Percentiles rank a stretch among this genome's conserved stretches.
phyloP scores from a whole-genome alignment of 1,139 yeast species.

The Wickerhamomyces sp. region DNA sequence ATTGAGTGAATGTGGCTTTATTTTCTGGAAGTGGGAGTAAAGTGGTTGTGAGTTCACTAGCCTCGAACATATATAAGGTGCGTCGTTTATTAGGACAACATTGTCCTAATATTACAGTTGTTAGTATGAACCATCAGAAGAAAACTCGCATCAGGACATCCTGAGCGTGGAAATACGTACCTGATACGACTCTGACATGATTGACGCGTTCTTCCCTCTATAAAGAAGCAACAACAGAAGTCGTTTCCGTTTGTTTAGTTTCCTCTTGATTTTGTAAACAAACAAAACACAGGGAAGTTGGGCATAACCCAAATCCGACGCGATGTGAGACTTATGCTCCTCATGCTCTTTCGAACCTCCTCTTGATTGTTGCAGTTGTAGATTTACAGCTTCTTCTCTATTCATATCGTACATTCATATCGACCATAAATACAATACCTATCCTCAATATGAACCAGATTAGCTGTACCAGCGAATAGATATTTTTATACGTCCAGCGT shows the following conservation, averaged over 20 bases:
- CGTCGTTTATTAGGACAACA: conserved; percentile 9
- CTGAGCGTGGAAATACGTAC: too few species aligned
- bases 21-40: conserved; percentile 26
- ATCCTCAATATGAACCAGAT: too few species aligned
- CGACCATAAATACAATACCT: too few species aligned
- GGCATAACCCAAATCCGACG: neutral
- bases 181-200: neutral
- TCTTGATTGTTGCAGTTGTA: too few species aligned
- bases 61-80: conserved; percentile 17
- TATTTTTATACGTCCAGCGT: too few species aligned
- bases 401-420: too few species aligned
- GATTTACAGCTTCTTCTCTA: too few species aligned
- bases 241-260: neutral
- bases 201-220: neutral
- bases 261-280: neutral
- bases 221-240: neutral
- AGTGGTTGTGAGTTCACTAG: conserved; percentile 31
- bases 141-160: too few species aligned
- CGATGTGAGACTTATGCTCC: too few species aligned
- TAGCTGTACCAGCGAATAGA: too few species aligned
- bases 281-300: neutral
- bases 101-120: conserved; percentile 6
- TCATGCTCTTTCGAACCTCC: too few species aligned
- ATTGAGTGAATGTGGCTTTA: conserved; percentile 40
- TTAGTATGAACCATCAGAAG: too few species aligned